Conservation (phyloP, 345 rosid genomes). For the Carallia pectinifolia region DNA sequence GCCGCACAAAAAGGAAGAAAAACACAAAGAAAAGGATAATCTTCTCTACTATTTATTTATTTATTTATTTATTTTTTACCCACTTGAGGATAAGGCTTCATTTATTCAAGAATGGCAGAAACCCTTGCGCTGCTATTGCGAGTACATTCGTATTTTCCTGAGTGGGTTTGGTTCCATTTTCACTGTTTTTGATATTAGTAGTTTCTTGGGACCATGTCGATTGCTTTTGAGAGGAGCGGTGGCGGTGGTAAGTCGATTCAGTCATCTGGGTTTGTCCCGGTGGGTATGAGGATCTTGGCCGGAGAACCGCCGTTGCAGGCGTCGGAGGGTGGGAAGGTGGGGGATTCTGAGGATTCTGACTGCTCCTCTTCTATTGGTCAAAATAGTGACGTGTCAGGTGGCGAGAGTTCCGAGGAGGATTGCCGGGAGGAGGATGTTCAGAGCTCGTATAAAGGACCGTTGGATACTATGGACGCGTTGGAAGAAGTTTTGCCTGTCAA, state of each 20-base stretch:
- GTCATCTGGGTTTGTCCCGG: not conserved
- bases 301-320: slow-evolving; percentile 5
- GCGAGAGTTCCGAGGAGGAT: slow-evolving; percentile 15
- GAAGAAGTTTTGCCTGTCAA: slow-evolving; percentile 40
- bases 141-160: too few species aligned
- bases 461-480: slow-evolving; percentile 36
- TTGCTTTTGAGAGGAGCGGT: slow-evolving; percentile 10
- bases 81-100: too few species aligned
- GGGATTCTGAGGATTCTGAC: slow-evolving; percentile 11
- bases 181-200: too few species aligned
- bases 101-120: too few species aligned
- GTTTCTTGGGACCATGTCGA: slow-evolving; percentile 8
- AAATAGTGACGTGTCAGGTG: slow-evolving; percentile 26
- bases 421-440: slow-evolving; percentile 27
- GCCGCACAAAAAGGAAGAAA: too few species aligned
- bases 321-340: not conserved
- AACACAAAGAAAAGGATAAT: too few species aligned
- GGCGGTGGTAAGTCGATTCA: not conserved
- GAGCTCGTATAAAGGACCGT: slow-evolving; percentile 39
- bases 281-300: not conserved
- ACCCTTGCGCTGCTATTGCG: too few species aligned
- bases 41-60: too few species aligned
- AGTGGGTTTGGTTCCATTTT: too few species aligned
- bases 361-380: slow-evolving; percentile 17
- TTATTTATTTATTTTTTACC: too few species aligned